Base-by-base conservation (phyloP, 345 rosid genomes). In the Erodium maritimum region DNA sequence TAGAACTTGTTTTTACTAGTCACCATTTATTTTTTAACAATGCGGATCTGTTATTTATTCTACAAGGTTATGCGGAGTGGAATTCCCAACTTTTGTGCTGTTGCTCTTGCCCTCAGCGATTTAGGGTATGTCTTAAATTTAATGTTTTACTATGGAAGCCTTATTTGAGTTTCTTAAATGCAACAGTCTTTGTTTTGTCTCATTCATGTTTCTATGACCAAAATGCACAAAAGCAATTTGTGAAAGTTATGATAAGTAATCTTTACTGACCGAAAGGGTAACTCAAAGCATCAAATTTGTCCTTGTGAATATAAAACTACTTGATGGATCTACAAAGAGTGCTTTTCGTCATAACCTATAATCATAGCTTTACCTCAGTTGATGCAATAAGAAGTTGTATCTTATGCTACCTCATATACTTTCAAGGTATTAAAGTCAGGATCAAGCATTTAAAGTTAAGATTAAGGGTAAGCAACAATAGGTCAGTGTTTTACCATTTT, bases 71-170 rank as follows among this genome's bases (percentile, higher is more conserved):
- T 74, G 64, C 63, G 75, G 59, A 74, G 78, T 54, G 78, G 78
- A 55, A 61, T 74, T 50, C 78, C 78, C 4, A 74, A 74, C 72
- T 74, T 74, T 55, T 74, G 75, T 57, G 78, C 78, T n/a, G 78
- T 74, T 59, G 75, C 78, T 42, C 62, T 74, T n/a, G 75, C 78
- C 21, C 75, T 74, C 50, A 60, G 48, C 57, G 75, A 74, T 55
- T 63, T 70, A 18, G 78, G 78, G 78, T 74, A 55, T 23, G 42
- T 71, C 50, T 10, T 45, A 16, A 37, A 67, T 50, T 61, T 55
- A 63, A 4, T 42, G 9, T 29, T 5, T 11, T 5, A 3, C 37
- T 29, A 14, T 48, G 8, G 8, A 42, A 33, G 23, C 42, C 17
- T 42, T 10, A 42, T 42, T 12, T 14, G 14, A 42, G 11, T 16